Conservation (phyloP, 495 filamentous ascomycete species). For the Apodospora peruviana region DNA sequence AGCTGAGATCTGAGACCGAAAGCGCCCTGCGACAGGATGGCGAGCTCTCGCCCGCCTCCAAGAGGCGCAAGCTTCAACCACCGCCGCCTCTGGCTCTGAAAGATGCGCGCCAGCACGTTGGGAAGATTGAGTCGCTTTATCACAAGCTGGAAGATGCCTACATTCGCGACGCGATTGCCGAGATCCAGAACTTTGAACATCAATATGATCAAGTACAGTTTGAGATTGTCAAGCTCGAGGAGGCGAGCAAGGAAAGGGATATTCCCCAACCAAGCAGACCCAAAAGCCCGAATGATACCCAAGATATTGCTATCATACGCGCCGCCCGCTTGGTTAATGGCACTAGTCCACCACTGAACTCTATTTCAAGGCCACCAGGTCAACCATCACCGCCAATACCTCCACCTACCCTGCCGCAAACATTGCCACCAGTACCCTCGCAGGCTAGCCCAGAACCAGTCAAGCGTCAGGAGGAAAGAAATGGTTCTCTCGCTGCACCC, state of each 20-base stretch:
- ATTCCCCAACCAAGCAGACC: conserved; percentile 23
- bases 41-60: conserved; percentile 46
- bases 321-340: conserved; percentile 2
- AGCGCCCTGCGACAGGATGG: conserved; percentile 25
- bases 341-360: conserved; percentile 6
- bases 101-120: conserved; percentile 57
- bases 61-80: conserved; percentile 68
- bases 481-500: too few relatives aligned
- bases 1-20: conserved; percentile 41
- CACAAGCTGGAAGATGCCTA: conserved; percentile 71
- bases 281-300: conserved; percentile 22
- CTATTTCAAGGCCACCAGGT: conserved; percentile 8
- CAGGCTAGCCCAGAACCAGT: too few relatives aligned
- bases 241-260: conserved; percentile 7
- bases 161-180: conserved; percentile 55
- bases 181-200: conserved; percentile 72
- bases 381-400: conserved; percentile 7
- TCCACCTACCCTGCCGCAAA: too few relatives aligned
- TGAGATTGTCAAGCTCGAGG: conserved; percentile 65
- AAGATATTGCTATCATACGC: conserved; percentile 11
- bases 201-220: conserved; percentile 55
- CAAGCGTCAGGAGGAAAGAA: too few relatives aligned
- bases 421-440: too few relatives aligned
- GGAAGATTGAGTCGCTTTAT: conserved; percentile 63
- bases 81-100: conserved; percentile 57